Evolutionary conservation across 805 yeast species (phyloP).

Genomic region (Candida vaughaniae): DNA sequence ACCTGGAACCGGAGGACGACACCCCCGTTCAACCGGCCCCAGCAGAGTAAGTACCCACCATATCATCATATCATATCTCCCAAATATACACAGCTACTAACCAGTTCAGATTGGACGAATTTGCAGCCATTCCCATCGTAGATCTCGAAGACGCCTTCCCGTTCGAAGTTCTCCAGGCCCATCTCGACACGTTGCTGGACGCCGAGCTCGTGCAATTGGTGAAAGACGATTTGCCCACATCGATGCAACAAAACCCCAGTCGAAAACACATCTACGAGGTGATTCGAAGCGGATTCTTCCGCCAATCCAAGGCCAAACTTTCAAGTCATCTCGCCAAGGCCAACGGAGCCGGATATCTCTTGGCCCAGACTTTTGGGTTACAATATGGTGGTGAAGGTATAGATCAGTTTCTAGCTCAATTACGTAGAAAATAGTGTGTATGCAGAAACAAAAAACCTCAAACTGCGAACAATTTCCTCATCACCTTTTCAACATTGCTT

Average conservation of each 20-base stretch:
- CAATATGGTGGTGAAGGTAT: slow-evolving; percentile 57
- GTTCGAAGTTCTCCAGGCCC: slow-evolving; percentile 26
- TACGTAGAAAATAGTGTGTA: too few species aligned
- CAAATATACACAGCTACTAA: too few species aligned
- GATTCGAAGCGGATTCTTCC: slow-evolving; percentile 49
- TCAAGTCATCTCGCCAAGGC: slow-evolving; percentile 38
- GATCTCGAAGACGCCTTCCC: slow-evolving; percentile 36
- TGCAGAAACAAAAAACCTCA: too few species aligned
- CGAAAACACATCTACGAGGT: slow-evolving; percentile 41
- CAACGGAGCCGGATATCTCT: slow-evolving; percentile 47
- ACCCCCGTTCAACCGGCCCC: not conserved
- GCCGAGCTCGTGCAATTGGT: slow-evolving; percentile 28
- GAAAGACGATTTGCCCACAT: slow-evolving; percentile 42
- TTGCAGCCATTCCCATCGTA: slow-evolving; percentile 28
- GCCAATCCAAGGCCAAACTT: slow-evolving; percentile 41
- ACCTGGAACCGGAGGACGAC: slow-evolving; percentile 9
- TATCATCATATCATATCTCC: too few species aligned
- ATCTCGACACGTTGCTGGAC: slow-evolving; percentile 30
- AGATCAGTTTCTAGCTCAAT: slow-evolving; percentile 48
- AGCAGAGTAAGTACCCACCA: too few species aligned
- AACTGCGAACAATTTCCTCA: too few species aligned
- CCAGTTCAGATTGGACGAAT: too few species aligned
- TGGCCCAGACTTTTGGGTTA: slow-evolving; percentile 49
- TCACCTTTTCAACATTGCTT: too few species aligned
- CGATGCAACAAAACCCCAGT: slow-evolving; percentile 29